Evolutionary conservation across 257 asterid genomes (phyloP).

Genomic region (Mitragyna speciosa): DNA sequence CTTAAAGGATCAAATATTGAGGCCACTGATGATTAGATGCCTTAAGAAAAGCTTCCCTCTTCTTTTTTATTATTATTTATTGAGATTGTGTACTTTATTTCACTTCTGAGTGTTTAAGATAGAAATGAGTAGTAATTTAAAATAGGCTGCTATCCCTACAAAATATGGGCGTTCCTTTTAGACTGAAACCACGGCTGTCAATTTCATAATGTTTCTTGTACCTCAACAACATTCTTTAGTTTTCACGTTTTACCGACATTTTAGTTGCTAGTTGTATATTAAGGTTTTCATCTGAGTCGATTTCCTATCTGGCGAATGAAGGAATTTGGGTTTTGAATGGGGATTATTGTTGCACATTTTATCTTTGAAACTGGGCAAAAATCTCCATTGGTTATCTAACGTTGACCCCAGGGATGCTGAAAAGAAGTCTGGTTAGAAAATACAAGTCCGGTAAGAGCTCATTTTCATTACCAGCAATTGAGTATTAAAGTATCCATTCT

Average conservation of each 20-base stretch:
- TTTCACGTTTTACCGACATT: background rate
- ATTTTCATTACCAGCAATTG: too few relatives aligned
- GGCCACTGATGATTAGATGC: conserved; percentile 45
- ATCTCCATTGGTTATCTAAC: too few relatives aligned
- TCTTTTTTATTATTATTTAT: background rate
- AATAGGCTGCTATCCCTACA: background rate
- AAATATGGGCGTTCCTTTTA: too few relatives aligned
- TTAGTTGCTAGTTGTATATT: background rate
- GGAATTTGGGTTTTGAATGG: too few relatives aligned
- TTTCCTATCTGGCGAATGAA: background rate
- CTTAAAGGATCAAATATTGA: conserved; percentile 79
- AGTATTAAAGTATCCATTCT: too few relatives aligned
- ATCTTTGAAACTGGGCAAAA: too few relatives aligned
- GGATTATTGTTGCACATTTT: too few relatives aligned
- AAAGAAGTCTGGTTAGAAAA: too few relatives aligned
- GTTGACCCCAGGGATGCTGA: too few relatives aligned
- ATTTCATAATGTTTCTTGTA: background rate
- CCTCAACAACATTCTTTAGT: background rate
- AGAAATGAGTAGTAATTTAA: background rate
- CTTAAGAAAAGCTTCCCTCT: background rate
- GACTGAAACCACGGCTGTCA: conserved; percentile 1
- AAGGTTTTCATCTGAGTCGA: background rate
- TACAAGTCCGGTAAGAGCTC: too few relatives aligned
- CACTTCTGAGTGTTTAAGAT: background rate
- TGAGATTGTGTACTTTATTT: background rate